Conservation (phyloP, 257 asterid genomes). For the Fraxinus americana region DNA sequence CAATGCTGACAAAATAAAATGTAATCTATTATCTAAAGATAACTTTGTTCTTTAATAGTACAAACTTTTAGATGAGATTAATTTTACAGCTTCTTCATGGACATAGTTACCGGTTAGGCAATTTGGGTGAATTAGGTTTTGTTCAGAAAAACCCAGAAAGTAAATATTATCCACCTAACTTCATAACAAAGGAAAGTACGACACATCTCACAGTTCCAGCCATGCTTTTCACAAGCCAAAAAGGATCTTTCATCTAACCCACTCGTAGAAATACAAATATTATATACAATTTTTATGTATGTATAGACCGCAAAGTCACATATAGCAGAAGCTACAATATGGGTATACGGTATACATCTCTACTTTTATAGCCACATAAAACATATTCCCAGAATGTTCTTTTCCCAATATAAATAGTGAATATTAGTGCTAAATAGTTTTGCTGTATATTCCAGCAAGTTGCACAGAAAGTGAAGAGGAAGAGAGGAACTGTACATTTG, state of each 20-base stretch:
- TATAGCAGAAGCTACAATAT: slow-evolving; percentile 24
- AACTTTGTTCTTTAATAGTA: no score
- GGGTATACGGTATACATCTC: slow-evolving; percentile 10
- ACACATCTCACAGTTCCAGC: slow-evolving; percentile 9
- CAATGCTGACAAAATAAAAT: no score
- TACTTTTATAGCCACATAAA: slow-evolving; percentile 36
- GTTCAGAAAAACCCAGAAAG: background rate
- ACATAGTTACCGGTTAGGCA: no score
- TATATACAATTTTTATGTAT: background rate
- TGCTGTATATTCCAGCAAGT: slow-evolving; percentile 30
- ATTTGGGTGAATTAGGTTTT: background rate
- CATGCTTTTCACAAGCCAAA: slow-evolving; percentile 38
- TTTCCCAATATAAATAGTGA: slow-evolving; percentile 29
- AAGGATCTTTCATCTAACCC: slow-evolving; percentile 2
- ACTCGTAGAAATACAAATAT: no score
- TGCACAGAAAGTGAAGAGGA: slow-evolving; percentile 31
- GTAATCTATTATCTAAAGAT: no score
- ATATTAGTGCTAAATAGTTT: slow-evolving; percentile 16
- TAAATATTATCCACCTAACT: background rate
- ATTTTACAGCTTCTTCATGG: no score
- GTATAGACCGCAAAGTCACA: background rate
- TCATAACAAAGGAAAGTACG: no score
- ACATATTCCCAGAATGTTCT: slow-evolving; percentile 67
- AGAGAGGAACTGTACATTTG: slow-evolving; percentile 20
- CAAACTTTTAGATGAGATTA: no score